phyloP scores from a whole-genome alignment of 202 grass and related monocot species.

The Eragrostis tef region DNA sequence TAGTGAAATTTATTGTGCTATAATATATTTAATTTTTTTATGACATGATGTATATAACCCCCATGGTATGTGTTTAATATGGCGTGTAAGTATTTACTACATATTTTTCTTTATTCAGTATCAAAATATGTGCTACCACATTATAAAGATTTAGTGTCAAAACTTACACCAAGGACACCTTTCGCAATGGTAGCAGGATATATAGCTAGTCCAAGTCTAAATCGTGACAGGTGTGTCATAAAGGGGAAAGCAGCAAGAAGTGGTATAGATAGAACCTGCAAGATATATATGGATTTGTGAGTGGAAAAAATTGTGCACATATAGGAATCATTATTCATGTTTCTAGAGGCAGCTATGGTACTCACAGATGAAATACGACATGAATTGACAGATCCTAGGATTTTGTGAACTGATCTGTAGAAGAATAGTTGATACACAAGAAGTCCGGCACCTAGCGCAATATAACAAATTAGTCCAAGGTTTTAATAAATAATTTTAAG shows the following conservation, averaged over 20 bases:
- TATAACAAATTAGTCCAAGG: neutral
- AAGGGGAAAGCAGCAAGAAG: slow-evolving; percentile 71
- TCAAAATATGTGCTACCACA: neutral
- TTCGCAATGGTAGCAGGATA: slow-evolving; percentile 50
- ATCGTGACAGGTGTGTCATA: slow-evolving; percentile 66
- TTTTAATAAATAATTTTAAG: neutral
- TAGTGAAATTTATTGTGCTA: neutral
- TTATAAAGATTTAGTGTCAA: neutral
- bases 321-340: neutral
- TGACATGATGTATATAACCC: neutral
- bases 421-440: slow-evolving; percentile 74
- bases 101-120: neutral
- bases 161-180: slow-evolving; percentile 42
- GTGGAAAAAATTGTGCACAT: neutral
- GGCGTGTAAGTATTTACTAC: neutral
- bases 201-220: slow-evolving; percentile 54
- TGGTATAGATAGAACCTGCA: slow-evolving; percentile 62
- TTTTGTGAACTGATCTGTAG: slow-evolving; percentile 59
- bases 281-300: neutral
- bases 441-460: slow-evolving; percentile 60
- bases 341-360: neutral
- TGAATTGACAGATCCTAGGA: slow-evolving; percentile 58
- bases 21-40: neutral
- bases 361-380: slow-evolving; percentile 59
- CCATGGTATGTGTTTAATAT: neutral